Conservation (phyloP, 2,329 filamentous ascomycete species). For the Elsinoe arachidis region DNA sequence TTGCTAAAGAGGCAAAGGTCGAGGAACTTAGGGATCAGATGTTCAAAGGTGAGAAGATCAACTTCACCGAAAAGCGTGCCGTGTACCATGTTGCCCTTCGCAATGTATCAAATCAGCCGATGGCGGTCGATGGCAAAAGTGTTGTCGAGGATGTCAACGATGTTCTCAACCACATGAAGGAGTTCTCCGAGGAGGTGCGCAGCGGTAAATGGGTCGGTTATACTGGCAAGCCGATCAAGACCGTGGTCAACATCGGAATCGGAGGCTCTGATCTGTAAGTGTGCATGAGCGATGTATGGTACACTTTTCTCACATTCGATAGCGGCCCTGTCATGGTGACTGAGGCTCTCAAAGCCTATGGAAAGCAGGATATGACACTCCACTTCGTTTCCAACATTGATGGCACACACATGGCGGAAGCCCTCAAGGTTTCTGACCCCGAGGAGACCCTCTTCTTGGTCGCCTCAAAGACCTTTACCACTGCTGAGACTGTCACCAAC, state of each 20-base stretch:
- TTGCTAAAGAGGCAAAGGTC: slow-evolving; percentile 82
- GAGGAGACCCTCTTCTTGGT: slow-evolving; percentile 99
- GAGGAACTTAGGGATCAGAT: slow-evolving; percentile 94
- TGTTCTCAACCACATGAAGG: slow-evolving; percentile 94
- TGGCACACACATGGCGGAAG: slow-evolving; percentile 94
- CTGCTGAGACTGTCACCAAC: slow-evolving; percentile 93
- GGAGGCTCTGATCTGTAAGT: slow-evolving; percentile 95
- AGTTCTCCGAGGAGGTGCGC: slow-evolving; percentile 90
- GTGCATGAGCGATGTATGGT: neutral
- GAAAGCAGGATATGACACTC: slow-evolving; percentile 72
- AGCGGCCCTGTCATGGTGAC: slow-evolving; percentile 98
- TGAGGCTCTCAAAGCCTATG: slow-evolving; percentile 92
- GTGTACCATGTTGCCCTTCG: slow-evolving; percentile 93
- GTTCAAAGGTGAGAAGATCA: slow-evolving; percentile 97
- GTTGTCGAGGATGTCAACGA: slow-evolving; percentile 89
- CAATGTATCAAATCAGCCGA: slow-evolving; percentile 73
- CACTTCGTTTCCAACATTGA: slow-evolving; percentile 99
- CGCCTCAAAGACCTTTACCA: slow-evolving; percentile 98
- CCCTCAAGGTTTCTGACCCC: slow-evolving; percentile 76
- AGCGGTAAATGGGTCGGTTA: slow-evolving; percentile 95
- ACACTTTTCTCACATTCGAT: slow-evolving; percentile 22
- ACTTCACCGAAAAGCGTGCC: slow-evolving; percentile 94
- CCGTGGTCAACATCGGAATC: slow-evolving; percentile 95
- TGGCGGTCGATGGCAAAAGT: slow-evolving; percentile 81
- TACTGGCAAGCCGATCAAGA: slow-evolving; percentile 94